These are phyloP conservation scores for Suhomyces faveliae DNA, from an alignment of 805 yeast genomes.

Conservation along the genomic window DNA sequence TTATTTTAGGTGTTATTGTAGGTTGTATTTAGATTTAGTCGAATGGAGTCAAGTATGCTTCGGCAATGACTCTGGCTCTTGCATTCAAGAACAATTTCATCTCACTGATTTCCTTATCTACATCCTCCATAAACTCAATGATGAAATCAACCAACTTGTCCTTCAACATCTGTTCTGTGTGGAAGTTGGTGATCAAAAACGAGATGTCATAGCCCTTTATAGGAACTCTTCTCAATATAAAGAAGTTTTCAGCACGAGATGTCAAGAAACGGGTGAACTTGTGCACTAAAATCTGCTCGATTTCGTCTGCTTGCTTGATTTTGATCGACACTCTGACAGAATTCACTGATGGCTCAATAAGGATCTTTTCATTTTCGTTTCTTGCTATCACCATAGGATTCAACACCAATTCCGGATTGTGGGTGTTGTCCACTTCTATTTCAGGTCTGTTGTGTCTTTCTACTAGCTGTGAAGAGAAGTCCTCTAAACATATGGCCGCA, in stretches of 20 bases:
- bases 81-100: slow-evolving; percentile 97
- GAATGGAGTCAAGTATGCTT: slow-evolving; percentile 87
- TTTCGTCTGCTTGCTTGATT: slow-evolving; percentile 97
- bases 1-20: no score
- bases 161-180: slow-evolving; percentile 93
- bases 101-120: slow-evolving; percentile 96
- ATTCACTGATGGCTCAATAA: slow-evolving; percentile 92
- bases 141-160: slow-evolving; percentile 94
- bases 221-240: slow-evolving; percentile 87
- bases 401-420: slow-evolving; percentile 76
- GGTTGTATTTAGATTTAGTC: slow-evolving; percentile 51
- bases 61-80: slow-evolving; percentile 96
- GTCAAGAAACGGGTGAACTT: slow-evolving; percentile 92
- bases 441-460: slow-evolving; percentile 98
- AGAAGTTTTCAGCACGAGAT: slow-evolving; percentile 92
- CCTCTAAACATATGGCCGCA: slow-evolving; percentile 89
- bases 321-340: slow-evolving; percentile 87
- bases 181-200: slow-evolving; percentile 88
- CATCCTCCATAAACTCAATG: slow-evolving; percentile 98
- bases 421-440: slow-evolving; percentile 74
- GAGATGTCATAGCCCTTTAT: slow-evolving; percentile 90
- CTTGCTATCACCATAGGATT: slow-evolving; percentile 89
- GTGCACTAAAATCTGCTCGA: slow-evolving; percentile 90
- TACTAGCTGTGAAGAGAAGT: slow-evolving; percentile 91
- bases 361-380: slow-evolving; percentile 87